Base-by-base conservation (phyloP, 495 filamentous ascomycete species). In the Thermothielavioides terrestris region DNA sequence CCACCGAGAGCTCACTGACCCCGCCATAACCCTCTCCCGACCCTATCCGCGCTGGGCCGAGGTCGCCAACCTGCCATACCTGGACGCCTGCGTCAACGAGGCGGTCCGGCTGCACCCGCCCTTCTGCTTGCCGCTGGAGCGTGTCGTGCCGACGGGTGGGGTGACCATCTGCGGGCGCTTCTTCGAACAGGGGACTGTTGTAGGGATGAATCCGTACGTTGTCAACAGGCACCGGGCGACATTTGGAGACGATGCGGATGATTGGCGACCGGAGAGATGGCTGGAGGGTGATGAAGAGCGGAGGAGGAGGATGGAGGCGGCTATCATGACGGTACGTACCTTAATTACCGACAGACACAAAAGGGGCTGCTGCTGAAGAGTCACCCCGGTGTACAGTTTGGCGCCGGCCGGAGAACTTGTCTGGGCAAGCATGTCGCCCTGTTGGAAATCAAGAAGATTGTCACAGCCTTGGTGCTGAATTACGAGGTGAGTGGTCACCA, bases 231-330 rank as follows among this genome's bases (percentile, higher is more conserved):
- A 68, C 22, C 53, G 55, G 46, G 53, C 59, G 15, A 53, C 65
- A 27, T 69, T 60, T 56, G 70, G 68, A 1, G 30, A 53, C 0
- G 71, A 78, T 47, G 64, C 65, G 2, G 57, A 71, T 44, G 23
- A 52, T 11, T 82, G 73, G 42, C 61, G 68, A 1, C 77, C 80
- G 0, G 77, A 77, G 42, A 66, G 79, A 23, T 82, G 77, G 76
- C 60, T 81, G 9, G 53, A 50, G 10, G 55, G 55, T 20, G 53
- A 55, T 15, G 67, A 70, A 36, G 53, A 51, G 26, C 42, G 56
- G 1, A 56, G 56, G 46, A 53, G 44, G 48, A 70, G 71, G 69
- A 62, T 40, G 38, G 25, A 40, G 38, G n/a, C n/a, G n/a, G n/a
- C n/a, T n/a, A n/a, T n/a, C n/a, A n/a, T n/a, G n/a, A n/a, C n/a